Percentiles rank a stretch among this genome's conserved stretches.
Conservation (phyloP, 306 rosid species). For the Mimosa bimucronata region DNA sequence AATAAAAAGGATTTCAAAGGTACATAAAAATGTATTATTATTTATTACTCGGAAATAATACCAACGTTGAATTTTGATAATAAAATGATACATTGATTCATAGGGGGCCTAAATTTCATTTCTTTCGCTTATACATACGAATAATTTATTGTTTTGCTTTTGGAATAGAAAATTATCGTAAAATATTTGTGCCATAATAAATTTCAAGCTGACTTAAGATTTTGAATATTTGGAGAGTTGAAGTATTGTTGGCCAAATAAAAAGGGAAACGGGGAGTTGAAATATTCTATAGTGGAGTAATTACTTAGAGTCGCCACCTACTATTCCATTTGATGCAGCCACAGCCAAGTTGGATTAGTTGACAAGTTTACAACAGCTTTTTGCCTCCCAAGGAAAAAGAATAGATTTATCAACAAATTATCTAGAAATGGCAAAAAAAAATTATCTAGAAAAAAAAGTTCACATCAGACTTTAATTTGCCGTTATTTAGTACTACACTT, state of each 20-base stretch:
- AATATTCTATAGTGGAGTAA: background rate
- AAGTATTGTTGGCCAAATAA: background rate
- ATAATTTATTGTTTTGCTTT: too few species aligned
- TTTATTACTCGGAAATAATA: background rate
- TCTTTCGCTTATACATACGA: too few species aligned
- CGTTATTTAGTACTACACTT: too few species aligned
- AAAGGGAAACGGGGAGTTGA: background rate
- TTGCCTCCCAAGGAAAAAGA: background rate
- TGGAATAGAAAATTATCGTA: background rate
- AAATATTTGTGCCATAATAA: background rate
- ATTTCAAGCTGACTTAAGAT: background rate
- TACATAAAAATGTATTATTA: background rate
- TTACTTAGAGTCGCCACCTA: background rate
- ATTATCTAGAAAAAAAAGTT: too few species aligned
- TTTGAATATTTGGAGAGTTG: background rate
- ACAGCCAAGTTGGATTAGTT: background rate
- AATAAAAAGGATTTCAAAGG: background rate
- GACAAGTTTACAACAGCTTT: background rate
- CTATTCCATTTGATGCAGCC: background rate
- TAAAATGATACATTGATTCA: background rate
- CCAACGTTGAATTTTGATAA: background rate
- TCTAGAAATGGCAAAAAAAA: background rate
- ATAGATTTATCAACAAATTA: background rate
- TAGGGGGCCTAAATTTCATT: background rate
- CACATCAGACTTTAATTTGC: background rate